Base-by-base conservation (phyloP, 1,139 yeast species). In the Diutina pseudorugosa region DNA sequence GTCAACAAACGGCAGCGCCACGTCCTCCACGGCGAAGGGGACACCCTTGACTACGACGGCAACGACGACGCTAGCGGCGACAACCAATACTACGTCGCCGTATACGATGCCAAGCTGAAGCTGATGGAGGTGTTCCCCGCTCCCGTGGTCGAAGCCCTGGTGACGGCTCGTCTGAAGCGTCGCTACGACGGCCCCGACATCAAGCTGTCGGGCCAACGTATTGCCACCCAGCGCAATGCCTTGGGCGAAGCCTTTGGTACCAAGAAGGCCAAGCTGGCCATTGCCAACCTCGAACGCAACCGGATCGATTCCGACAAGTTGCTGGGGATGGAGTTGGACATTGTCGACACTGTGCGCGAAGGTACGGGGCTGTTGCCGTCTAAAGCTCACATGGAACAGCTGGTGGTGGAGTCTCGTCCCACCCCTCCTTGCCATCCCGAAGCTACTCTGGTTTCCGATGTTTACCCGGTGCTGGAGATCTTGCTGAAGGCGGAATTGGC, bases 171-270 rank as follows among this genome's bases (percentile, higher is more conserved):
- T 65, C 67, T 75, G 4, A 77, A 75, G 58, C 75, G 79, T 60
- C 66, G 66, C 44, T 70, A 71, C 57, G 71, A 70, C 51, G 86
- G 90, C 2, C 94, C 93, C 40, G 69, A 73, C 27, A 73, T 86
- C 55, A 80, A 76, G 66, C 81, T 77, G 60, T 67, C 70, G 41
- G 82, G 83, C 56, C 72, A 75, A 14, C 75, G 82, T 61, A 70
- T 73, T 59, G 67, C 74, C 45, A 72, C 73, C 14, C 88, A 86
- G 68, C 78, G 96, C 65, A 86, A 79, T 57, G 87, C 88, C 2
- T 76, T 93, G 62, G 98, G 98, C 63, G 93, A 89, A 68, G 94
- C 95, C 1, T 93, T 93, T 60, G 99, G 99, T 77, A 91, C 98
- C 56, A 89, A 88, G 70, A 91, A 84, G 70, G 97, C 98, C 56